Conservation (phyloP, 2,329 filamentous ascomycete genomes). For the Pestalotiopsis sp. region DNA sequence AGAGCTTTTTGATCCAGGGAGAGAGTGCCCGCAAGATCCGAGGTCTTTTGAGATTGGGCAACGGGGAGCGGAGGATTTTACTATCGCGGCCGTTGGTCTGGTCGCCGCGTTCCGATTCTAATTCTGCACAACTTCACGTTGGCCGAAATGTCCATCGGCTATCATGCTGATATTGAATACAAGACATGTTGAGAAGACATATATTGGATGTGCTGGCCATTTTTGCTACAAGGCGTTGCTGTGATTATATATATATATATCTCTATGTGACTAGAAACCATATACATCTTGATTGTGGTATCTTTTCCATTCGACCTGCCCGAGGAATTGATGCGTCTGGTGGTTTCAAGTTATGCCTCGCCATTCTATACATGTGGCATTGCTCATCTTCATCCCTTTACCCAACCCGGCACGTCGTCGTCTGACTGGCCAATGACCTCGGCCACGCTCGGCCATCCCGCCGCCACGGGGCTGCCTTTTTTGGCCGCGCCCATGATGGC, state of each 20-base stretch:
- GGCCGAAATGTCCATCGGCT: not conserved
- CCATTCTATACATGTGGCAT: not conserved
- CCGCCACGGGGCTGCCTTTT: conserved; percentile 61
- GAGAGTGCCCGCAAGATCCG: not conserved
- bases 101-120: not conserved
- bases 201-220: not conserved
- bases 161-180: conserved; percentile 5
- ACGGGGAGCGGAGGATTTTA: not conserved
- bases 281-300: not conserved
- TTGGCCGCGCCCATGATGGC: conserved; percentile 78
- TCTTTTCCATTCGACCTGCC: not conserved
- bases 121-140: not conserved
- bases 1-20: not conserved
- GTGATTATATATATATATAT: not conserved
- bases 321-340: not conserved
- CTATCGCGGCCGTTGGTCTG: not conserved
- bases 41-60: not conserved
- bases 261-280: not conserved
- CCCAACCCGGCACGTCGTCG: conserved; percentile 73
- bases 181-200: not conserved
- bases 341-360: not conserved
- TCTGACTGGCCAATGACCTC: conserved; percentile 63
- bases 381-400: conserved; percentile 40
- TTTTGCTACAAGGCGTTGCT: not conserved
- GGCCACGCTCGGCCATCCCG: conserved; percentile 77